Evolutionary conservation across 306 rosid species (phyloP), one percentile per base, ranked within the genome.

Genomic region (Oemleria cerasiformis): DNA sequence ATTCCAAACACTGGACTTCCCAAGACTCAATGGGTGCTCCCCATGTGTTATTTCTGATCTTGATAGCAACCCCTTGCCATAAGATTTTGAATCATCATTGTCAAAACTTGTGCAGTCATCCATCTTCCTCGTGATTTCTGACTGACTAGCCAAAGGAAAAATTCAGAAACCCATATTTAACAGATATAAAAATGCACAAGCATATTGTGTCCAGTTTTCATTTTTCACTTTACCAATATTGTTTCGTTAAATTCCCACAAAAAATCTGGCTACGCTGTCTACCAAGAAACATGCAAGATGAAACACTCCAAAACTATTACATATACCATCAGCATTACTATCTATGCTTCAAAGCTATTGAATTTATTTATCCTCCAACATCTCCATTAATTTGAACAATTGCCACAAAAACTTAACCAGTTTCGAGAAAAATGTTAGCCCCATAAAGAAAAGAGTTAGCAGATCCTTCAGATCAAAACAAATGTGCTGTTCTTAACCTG

Each of bases 1-100:
- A 84, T 95, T 91, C 99, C 99, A 95, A 70, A 95, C 71, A 68
- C 97, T 95, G 71, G 92, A 80, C 87, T 86, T 87, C 83, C 99
- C 99, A 79, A 95, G 96, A 78, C 99, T 95, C 86, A 91, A 77
- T 65, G 99, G 99, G 86, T 95, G 99, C 78, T 95, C 97, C 80
- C 82, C 99, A 21, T 86, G 96, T 80, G 92, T 53, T 80, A 95
- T 88, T 82, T 89, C 88, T 69, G 96, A 89, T 80, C 99, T 88
- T 73, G 97, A 95, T 74, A 95, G 95, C 78, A 83, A 78, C 20
- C 96, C 81, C 63, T 88, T 79, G 51, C 81, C 77, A 74, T 78
- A 87, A 78, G 50, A 59, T 66, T 81, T 78, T 55, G 84, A 49
- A 68, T 86, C 99, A 49, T 84, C 92, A 57, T 84, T 67, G 70